These are phyloP conservation scores for Colletotrichum tofieldiae DNA, from an alignment of 2,329 filamentous ascomycete species.

Conservation along the genomic window DNA sequence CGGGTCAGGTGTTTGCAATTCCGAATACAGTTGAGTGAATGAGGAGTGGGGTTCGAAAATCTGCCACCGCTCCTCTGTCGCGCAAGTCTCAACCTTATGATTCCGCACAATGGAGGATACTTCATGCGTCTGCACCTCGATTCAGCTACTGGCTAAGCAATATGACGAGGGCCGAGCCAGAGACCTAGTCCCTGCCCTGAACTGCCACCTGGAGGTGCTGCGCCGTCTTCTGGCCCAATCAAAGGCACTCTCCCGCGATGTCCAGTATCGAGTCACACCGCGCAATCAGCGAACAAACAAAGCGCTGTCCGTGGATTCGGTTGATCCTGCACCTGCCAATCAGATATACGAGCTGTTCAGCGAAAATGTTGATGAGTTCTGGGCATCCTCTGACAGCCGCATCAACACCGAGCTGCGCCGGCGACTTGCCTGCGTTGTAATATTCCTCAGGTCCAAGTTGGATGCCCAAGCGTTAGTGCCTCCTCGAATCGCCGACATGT, in stretches of 20 bases:
- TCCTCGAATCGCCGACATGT: constrained; percentile 43
- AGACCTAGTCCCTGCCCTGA: constrained; percentile 46
- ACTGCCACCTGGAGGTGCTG: constrained; percentile 48
- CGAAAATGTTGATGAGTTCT: constrained; percentile 47
- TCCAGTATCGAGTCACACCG: constrained; percentile 50
- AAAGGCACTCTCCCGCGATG: constrained; percentile 48
- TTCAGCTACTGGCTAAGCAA: constrained; percentile 45
- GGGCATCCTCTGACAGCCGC: constrained; percentile 41
- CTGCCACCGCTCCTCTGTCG: neutral
- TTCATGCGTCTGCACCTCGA: constrained; percentile 46
- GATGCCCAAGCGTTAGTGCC: constrained; percentile 45
- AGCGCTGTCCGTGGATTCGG: constrained; percentile 46
- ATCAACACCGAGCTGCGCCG: constrained; percentile 48
- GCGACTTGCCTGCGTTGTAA: constrained; percentile 49
- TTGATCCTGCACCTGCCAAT: constrained; percentile 42
- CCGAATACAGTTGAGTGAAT: neutral
- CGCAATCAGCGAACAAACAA: constrained; percentile 52
- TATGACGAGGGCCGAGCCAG: constrained; percentile 46
- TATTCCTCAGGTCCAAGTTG: constrained; percentile 51
- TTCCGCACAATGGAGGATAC: constrained; percentile 10
- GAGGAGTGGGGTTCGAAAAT: constrained; percentile 2
- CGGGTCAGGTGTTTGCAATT: constrained; percentile 2
- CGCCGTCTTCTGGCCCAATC: constrained; percentile 49
- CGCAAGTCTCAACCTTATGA: neutral
- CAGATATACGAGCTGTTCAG: constrained; percentile 39